Evolutionary conservation across 495 filamentous ascomycete genomes (phyloP), one percentile per base, ranked within the genome.

Genomic region (Glonium stellatum): DNA sequence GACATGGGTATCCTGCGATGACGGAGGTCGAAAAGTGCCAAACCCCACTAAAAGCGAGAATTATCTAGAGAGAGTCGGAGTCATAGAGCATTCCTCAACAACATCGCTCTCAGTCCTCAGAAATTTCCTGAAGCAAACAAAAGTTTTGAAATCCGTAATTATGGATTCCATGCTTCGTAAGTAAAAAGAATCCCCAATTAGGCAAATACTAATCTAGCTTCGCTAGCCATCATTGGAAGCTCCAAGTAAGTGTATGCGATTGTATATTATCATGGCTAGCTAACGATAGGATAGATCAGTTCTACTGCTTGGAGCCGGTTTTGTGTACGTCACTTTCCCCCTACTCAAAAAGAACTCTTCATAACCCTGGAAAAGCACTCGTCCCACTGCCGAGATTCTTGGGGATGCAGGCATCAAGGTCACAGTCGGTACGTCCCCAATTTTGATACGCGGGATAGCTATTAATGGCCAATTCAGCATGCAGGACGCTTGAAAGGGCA

Each of bases 401-500:
- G 81, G 76, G 76, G 81, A 92, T 55, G 77, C 86, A 44, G 88
- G 81, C 57, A 82, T 95, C 69, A 72, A 84, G n/a, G 87, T 92
- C 54, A 90, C 86, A 44, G 88, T 95, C 72, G 89, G 88, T 90
- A 82, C 64, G 82, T 74, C 55, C 60, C 23, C 46, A 10, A 49
- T n/a, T 39, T 41, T 4, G 1, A 5, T 31, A 51, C 18, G 31
- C 51, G 31, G n/a, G 19, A 34, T 39, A 9, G 4, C 21, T 57
- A 41, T 36, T 19, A 27, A 36, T 39, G 31, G 63, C 70, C 57
- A 63, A 25, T 15, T 52, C 60, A 90, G 92, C 93, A 59, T 97
- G 92, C 82, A 79, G 93, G 71, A 96, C 88, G 31, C 79, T 95
- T 18, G 81, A 86, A 57, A 82, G 70, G 39, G 90, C 93, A 54